Evolutionary conservation across 495 filamentous ascomycete genomes (phyloP), one percentile per base, ranked within the genome.

Genomic region (Penicillium arizonense): DNA sequence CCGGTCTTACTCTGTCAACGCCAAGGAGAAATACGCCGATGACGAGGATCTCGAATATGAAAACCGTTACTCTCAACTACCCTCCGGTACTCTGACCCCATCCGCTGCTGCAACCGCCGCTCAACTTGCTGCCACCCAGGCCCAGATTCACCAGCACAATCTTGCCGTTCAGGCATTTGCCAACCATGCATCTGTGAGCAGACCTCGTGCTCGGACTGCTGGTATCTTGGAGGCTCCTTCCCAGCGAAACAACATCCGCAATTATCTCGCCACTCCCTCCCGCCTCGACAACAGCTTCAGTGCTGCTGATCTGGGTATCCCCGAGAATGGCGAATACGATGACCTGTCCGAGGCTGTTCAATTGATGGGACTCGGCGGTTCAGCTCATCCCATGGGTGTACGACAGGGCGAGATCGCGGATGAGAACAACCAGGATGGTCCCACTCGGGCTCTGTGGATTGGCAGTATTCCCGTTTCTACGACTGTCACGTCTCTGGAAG

Each of bases 391-490:
- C 53, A 73, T 87, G 45, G 82, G 70, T 62, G 60, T 73, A 52
- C 64, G 76, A 13, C 49, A 65, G 35, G 63, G 61, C 13, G 78
- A 81, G 41, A 56, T 68, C 36, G 56, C 53, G 7, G 88, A 96
- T 46, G 90, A 96, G 52, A 80, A 82, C 57, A 89, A 84, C 56
- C 79, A 94, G 54, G 94, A 97, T 65, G 90, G 87, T 12, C 92
- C 95, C 14, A 97, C 94, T 14, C 84, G 91, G 53, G 91, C 94
- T 35, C 71, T 98, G 38, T 98, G 94, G 94, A 90, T 98, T 52
- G 94, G 94, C 47, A 96, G 91, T 63, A 96, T 97, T 47, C 94
- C 94, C n/a, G 87, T 93, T 9, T 98, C 94, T 7, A 97, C 94
- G 5, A 98, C 94, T 1, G 88, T 91, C 23, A 93, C 90, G 13